Percentiles rank a stretch among this genome's conserved stretches.
These are phyloP conservation scores for Filosporella fistucella DNA, from an alignment of 495 filamentous ascomycete species.

Conservation along the genomic window DNA sequence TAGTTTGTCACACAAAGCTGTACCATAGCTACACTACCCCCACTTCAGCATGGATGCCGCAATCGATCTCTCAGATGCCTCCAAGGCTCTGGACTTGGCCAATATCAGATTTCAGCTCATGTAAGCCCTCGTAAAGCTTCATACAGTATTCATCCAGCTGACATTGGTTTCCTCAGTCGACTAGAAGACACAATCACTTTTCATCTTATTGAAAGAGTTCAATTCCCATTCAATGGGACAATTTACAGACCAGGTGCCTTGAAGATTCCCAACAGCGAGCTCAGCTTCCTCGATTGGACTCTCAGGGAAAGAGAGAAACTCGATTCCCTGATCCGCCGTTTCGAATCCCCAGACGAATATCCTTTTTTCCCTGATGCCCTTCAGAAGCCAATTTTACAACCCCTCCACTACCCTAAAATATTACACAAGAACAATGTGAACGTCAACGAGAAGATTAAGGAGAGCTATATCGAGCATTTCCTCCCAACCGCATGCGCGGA, in stretches of 20 bases:
- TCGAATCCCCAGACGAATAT: constrained; percentile 94
- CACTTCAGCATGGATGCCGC: constrained; percentile 73
- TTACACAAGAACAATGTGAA: constrained; percentile 91
- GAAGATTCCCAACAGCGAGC: constrained; percentile 61
- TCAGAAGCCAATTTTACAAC: constrained; percentile 74
- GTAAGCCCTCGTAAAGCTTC: constrained; percentile 43
- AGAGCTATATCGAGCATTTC: constrained; percentile 76
- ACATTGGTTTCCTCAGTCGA: constrained; percentile 49
- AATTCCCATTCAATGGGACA: constrained; percentile 89
- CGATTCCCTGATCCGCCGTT: constrained; percentile 92
- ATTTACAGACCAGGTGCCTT: constrained; percentile 84
- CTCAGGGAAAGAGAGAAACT: constrained; percentile 83
- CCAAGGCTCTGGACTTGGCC: constrained; percentile 79
- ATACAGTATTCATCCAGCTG: neutral
- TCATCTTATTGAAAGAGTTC: constrained; percentile 94
- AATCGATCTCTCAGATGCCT: constrained; percentile 80
- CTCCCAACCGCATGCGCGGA: constrained; percentile 76
- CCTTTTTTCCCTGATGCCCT: constrained; percentile 90
- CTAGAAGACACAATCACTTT: constrained; percentile 98
- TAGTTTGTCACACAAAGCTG: too few species aligned
- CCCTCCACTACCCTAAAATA: constrained; percentile 86
- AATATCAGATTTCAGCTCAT: constrained; percentile 96
- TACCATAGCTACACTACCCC: too few species aligned
- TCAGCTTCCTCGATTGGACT: constrained; percentile 92
- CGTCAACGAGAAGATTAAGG: constrained; percentile 83